Percentiles rank a stretch among this genome's conserved stretches.
phyloP scores from a whole-genome alignment of 306 rosid species.

The Quercus mongolica region DNA sequence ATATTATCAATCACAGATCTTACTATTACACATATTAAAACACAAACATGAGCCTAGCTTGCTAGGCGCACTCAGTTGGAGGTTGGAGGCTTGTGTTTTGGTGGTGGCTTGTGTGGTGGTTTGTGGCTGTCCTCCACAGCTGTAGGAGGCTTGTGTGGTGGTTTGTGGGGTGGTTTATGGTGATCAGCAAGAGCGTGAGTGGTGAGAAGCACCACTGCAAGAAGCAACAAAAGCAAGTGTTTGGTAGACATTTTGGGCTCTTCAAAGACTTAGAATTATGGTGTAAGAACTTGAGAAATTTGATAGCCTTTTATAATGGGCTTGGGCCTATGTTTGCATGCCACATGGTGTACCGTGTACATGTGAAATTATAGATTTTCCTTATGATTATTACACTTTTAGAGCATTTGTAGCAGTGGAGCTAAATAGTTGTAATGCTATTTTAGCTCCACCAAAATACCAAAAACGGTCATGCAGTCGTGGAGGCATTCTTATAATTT shows the following conservation, averaged over 20 bases:
- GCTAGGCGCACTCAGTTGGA: too few species aligned
- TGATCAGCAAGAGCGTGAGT: conserved; percentile 19
- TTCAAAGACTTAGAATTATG: not conserved
- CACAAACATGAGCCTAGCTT: too few species aligned
- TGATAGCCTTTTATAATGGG: conserved; percentile 24
- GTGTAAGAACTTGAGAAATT: not conserved
- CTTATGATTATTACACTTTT: too few species aligned
- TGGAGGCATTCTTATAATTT: too few species aligned
- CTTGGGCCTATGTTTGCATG: not conserved
- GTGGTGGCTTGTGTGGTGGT: not conserved
- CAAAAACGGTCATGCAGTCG: too few species aligned
- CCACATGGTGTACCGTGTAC: not conserved
- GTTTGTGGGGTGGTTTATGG: conserved; percentile 2
- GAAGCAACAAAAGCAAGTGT: conserved; percentile 9
- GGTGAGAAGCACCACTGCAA: conserved; percentile 34
- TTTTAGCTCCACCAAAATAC: too few species aligned
- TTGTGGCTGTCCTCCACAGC: too few species aligned
- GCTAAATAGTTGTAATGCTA: too few species aligned
- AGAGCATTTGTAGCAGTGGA: too few species aligned
- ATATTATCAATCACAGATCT: too few species aligned
- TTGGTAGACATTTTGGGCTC: conserved; percentile 18
- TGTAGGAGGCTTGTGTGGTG: conserved; percentile 8
- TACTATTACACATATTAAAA: too few species aligned
- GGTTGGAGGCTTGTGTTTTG: not conserved
- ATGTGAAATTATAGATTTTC: too few species aligned